Percentiles rank a stretch among this genome's conserved stretches.
phyloP scores from a whole-genome alignment of 768 basidiomycete genomes.

The Chalciporus sphaerocephalus region DNA sequence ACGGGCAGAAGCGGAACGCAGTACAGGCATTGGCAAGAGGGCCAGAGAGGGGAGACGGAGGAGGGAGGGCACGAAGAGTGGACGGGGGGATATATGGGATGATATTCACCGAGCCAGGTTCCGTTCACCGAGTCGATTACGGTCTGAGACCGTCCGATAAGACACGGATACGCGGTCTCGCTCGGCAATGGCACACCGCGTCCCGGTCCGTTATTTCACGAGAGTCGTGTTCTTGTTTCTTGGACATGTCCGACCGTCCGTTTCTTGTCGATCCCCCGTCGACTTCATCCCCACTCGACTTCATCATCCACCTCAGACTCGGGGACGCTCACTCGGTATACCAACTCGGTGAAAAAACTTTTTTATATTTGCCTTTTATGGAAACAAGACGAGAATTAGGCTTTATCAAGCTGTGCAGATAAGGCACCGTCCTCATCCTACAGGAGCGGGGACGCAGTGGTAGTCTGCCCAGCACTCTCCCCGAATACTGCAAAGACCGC shows the following conservation, averaged over 20 bases:
- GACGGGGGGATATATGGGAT: slow-evolving; percentile 20
- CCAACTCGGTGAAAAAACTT: slow-evolving; percentile 17
- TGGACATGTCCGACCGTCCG: not conserved
- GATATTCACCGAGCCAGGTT: slow-evolving; percentile 39
- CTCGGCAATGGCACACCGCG: not conserved
- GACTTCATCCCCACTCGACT: not conserved
- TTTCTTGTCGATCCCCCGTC: not conserved
- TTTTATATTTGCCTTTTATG: slow-evolving; percentile 20
- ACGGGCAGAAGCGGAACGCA: slow-evolving; percentile 26
- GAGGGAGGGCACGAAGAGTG: slow-evolving; percentile 14
- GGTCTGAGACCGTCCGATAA: slow-evolving; percentile 18
- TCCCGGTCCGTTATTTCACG: not conserved
- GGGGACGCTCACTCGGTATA: slow-evolving; percentile 16
- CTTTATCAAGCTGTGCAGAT: slow-evolving; percentile 19
- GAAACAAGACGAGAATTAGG: slow-evolving; percentile 11
- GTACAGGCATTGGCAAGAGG: slow-evolving; percentile 25
- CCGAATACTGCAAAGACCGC: slow-evolving; percentile 9
- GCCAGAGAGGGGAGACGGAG: slow-evolving; percentile 18
- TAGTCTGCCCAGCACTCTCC: slow-evolving; percentile 12
- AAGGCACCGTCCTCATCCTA: not conserved
- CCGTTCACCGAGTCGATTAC: slow-evolving; percentile 37
- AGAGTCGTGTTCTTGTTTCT: not conserved
- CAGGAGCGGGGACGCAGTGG: slow-evolving; percentile 26
- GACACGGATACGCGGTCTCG: not conserved
- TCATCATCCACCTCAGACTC: slow-evolving; percentile 13